Evolutionary conservation across 352 stramenopile species (phyloP).

Genomic region (Pythium phragmitis): DNA sequence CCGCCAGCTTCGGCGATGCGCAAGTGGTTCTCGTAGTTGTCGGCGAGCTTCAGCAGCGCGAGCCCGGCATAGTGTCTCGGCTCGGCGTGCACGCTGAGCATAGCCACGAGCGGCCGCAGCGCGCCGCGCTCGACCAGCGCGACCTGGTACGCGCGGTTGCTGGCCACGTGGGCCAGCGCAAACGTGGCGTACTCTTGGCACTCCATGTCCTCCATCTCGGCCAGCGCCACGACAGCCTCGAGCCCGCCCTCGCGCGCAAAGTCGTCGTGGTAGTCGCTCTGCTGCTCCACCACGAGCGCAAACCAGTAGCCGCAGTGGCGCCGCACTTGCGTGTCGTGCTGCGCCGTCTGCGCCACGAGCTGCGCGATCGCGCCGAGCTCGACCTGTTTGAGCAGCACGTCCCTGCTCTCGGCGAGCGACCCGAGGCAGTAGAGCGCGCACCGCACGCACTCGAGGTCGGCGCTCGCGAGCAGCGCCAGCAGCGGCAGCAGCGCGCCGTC

Average conservation of each 20-base stretch:
- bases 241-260: conserved; percentile 86
- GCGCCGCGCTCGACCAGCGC: conserved; percentile 89
- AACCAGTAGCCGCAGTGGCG: conserved; percentile 94
- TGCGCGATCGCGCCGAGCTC: conserved; percentile 85
- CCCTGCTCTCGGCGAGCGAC: conserved; percentile 90
- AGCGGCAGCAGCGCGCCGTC: conserved; percentile 88
- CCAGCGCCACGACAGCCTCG: conserved; percentile 88
- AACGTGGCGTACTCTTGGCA: conserved; percentile 96
- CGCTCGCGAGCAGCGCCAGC: conserved; percentile 80
- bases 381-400: conserved; percentile 91
- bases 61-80: conserved; percentile 94
- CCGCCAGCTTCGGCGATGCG: conserved; percentile 94
- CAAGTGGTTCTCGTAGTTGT: conserved; percentile 98
- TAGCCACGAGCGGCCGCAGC: conserved; percentile 93
- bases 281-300: conserved; percentile 86
- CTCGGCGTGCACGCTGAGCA: conserved; percentile 94
- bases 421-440: conserved; percentile 92
- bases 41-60: conserved; percentile 95
- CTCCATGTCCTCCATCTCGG: conserved; percentile 94
- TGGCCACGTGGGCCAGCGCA: conserved; percentile 92
- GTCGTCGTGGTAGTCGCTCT: conserved; percentile 92
- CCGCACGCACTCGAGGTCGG: conserved; percentile 89
- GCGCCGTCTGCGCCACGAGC: conserved; percentile 73
- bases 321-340: conserved; percentile 89
- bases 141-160: conserved; percentile 94